Conservation (phyloP, 306 rosid genomes). For the Rubus idaeus region DNA sequence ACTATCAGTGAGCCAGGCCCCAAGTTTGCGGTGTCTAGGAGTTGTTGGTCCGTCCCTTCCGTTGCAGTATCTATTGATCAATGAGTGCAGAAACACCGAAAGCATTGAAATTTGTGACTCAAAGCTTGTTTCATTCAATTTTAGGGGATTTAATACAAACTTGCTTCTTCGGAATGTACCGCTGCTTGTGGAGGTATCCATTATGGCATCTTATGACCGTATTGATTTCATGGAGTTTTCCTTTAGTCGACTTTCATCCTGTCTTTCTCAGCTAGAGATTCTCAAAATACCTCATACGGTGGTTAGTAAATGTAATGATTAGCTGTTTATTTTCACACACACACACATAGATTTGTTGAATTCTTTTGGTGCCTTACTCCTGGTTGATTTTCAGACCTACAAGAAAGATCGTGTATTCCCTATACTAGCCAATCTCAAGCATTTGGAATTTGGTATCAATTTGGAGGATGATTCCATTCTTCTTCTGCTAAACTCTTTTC, state of each 20-base stretch:
- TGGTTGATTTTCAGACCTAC: neutral
- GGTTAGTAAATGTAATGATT: too few relatives aligned
- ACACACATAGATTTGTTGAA: neutral
- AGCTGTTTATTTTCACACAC: too few relatives aligned
- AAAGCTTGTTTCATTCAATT: constrained; percentile 3
- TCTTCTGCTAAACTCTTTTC: neutral
- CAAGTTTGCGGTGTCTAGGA: neutral
- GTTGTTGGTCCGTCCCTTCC: neutral
- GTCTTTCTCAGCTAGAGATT: too few relatives aligned
- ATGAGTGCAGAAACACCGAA: neutral
- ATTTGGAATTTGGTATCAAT: neutral
- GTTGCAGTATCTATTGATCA: neutral
- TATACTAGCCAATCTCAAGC: neutral
- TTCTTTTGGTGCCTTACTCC: neutral
- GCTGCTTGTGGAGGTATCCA: constrained; percentile 8
- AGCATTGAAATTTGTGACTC: constrained; percentile 1
- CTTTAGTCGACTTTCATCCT: too few relatives aligned
- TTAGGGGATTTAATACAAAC: neutral
- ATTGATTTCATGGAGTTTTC: too few relatives aligned
- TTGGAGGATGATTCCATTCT: neutral
- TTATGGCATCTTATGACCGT: too few relatives aligned
- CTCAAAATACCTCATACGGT: too few relatives aligned
- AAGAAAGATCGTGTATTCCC: neutral
- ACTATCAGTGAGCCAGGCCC: neutral
- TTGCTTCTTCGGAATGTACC: constrained; percentile 6